A percentile compares a stretch with the other conserved stretches of the same genome.
Conservation (phyloP, 163 green algal genomes). For the Trebouxiophyceae sp. region DNA sequence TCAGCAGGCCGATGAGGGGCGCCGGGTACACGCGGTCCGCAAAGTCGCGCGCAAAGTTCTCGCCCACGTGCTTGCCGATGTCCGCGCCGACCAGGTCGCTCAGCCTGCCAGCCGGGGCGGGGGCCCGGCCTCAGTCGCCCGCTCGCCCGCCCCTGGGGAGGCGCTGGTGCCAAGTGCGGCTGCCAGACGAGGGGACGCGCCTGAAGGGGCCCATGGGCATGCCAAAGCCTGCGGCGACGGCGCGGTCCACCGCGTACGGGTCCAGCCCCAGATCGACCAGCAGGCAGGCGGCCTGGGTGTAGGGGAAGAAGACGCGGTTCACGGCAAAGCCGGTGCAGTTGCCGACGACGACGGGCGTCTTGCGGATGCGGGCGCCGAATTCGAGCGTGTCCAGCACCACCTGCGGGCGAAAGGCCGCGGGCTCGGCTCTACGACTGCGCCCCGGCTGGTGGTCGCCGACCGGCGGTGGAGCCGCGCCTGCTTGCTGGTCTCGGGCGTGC, state of each 20-base stretch:
- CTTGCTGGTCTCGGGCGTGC: constrained; percentile 68
- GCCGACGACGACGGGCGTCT: constrained; percentile 97
- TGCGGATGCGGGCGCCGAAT: constrained; percentile 81
- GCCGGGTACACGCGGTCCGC: constrained; percentile 77
- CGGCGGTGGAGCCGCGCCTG: too few species aligned
- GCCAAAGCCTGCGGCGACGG: constrained; percentile 79
- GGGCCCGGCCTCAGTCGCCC: too few species aligned
- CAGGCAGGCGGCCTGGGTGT: constrained; percentile 92
- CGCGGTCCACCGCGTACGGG: constrained; percentile 86
- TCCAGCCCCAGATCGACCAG: constrained; percentile 85
- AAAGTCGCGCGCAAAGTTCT: constrained; percentile 89
- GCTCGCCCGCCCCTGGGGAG: too few species aligned
- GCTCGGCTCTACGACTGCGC: too few species aligned
- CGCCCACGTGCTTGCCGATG: constrained; percentile 86
- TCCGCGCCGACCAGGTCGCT: constrained; percentile 80
- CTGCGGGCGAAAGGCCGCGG: too few species aligned
- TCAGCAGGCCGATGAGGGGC: constrained; percentile 71
- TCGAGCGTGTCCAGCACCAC: constrained; percentile 87
- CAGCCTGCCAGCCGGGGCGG: too few species aligned
- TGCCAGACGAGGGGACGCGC: too few species aligned
- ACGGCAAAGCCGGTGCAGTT: constrained; percentile 99
- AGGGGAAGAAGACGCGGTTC: constrained; percentile 99
- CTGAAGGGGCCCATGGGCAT: constrained; percentile 97
- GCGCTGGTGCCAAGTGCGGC: too few species aligned
- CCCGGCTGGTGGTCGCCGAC: too few species aligned